Evolutionary conservation across 257 asterid genomes (phyloP), one percentile per base, ranked within the genome.

Genomic region (Thymus mandschuricus): DNA sequence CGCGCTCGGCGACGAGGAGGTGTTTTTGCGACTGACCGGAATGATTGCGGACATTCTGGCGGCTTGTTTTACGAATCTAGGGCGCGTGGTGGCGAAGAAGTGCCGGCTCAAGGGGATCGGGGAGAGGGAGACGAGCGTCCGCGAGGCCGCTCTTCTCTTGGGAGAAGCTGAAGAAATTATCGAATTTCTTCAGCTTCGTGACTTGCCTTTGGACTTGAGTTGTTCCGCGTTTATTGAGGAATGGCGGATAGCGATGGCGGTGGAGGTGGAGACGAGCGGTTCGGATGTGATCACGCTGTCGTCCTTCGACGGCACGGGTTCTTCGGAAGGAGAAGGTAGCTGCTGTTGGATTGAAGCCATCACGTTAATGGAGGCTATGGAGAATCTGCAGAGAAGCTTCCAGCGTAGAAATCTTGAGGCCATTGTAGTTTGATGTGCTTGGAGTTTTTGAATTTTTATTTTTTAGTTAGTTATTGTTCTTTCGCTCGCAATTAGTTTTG

Each of bases 91-190:
- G 56, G 61, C 72, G 7, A 75, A 30, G 52, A 81, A 79, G 77
- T 84, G 86, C 49, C 78, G 68, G 55, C 48, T 62, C 9, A 75
- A 58, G 51, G 75, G 73, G 50, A 84, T 79, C 28, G 81, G 79
- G 45, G 78, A 72, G 55, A 77, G 81, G 65, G 81, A 77, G 72
- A 61, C 68, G 34, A 81, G 80, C 58, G 85, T 81, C 1, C 66
- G 65, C 6, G 9, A 77, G 30, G 81, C 86, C 13, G 85, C 80
- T n/a, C 60, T 68, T 64, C 84, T 79, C 11, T 71, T 79, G 1
- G 85, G 83, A 27, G 69, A 66, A 73, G 75, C 75, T 30, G 86
- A 81, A 72, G 83, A 79, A 7, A 72, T 84, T 61, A 68, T 81
- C 8, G 71, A 30, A 11, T 27, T 65, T 71, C 80, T 81, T 43